Evolutionary conservation across 2,329 filamentous ascomycete species (phyloP).

Genomic region (Ascochyta lentis): DNA sequence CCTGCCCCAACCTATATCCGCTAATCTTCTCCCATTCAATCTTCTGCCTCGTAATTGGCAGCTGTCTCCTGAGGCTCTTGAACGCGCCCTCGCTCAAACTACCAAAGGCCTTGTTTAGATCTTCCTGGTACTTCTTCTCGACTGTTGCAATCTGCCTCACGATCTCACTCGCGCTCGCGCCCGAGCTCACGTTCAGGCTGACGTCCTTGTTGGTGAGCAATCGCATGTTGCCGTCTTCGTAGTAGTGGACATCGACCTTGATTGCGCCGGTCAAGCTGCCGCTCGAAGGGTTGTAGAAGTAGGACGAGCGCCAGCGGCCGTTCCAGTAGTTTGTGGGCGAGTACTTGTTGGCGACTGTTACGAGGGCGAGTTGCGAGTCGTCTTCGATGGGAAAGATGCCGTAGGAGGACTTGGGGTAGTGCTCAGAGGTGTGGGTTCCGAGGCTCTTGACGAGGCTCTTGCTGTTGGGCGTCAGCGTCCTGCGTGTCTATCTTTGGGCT

Average conservation of each 20-base stretch:
- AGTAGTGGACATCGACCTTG: slow-evolving; percentile 98
- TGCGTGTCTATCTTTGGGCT: background rate
- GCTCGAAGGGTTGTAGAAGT: slow-evolving; percentile 75
- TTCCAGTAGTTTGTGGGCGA: slow-evolving; percentile 99
- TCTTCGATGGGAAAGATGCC: slow-evolving; percentile 83
- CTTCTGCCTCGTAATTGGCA: slow-evolving; percentile 97
- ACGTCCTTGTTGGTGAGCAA: slow-evolving; percentile 86
- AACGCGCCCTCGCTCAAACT: slow-evolving; percentile 92
- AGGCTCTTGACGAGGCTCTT: slow-evolving; percentile 85
- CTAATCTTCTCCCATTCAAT: slow-evolving; percentile 99
- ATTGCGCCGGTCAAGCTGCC: slow-evolving; percentile 76
- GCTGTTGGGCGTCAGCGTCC: slow-evolving; percentile 53
- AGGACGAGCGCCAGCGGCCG: slow-evolving; percentile 91
- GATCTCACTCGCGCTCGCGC: slow-evolving; percentile 70
- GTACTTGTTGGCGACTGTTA: slow-evolving; percentile 95
- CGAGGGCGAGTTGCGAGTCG: slow-evolving; percentile 76
- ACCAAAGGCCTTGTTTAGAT: slow-evolving; percentile 89
- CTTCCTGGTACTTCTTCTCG: slow-evolving; percentile 96
- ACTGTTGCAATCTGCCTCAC: slow-evolving; percentile 76
- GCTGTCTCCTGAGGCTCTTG: slow-evolving; percentile 87
- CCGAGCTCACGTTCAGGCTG: slow-evolving; percentile 63
- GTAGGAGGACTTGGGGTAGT: slow-evolving; percentile 82
- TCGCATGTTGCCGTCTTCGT: slow-evolving; percentile 97
- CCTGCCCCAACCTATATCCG: slow-evolving; percentile 73
- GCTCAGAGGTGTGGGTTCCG: slow-evolving; percentile 78